Evolutionary conservation across 1,139 yeast species (phyloP).

Genomic region (Kazachstania sp.): DNA sequence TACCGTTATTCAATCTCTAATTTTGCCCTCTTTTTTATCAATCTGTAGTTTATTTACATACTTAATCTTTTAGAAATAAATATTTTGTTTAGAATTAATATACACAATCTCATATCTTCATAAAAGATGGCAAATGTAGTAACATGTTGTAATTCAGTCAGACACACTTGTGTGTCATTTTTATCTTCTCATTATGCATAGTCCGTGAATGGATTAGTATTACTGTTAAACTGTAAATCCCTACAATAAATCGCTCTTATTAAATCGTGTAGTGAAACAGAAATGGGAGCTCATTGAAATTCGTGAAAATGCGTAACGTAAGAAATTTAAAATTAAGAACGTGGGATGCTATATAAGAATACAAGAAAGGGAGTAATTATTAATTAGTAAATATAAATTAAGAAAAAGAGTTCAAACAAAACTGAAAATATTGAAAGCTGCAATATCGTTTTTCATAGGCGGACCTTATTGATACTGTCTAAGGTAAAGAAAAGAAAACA

Average conservation of each 20-base stretch:
- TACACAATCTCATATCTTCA: slow-evolving; percentile 1
- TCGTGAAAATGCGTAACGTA: not conserved
- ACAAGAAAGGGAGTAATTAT: not conserved
- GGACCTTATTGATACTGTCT: no score
- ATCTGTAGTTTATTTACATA: slow-evolving; percentile 2
- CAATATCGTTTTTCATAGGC: no score
- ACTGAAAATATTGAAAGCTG: no score
- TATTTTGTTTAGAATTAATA: slow-evolving; percentile 1
- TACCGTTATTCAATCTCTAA: not conserved
- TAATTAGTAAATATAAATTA: not conserved
- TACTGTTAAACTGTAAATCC: no score
- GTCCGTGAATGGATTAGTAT: not conserved
- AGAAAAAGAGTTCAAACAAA: not conserved
- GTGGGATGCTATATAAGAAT: not conserved
- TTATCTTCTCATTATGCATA: not conserved
- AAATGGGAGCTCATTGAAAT: not conserved
- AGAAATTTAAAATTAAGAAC: not conserved
- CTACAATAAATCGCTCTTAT: no score
- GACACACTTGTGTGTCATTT: not conserved
- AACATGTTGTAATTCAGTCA: not conserved
- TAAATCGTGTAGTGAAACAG: no score
- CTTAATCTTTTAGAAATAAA: slow-evolving; percentile 2
- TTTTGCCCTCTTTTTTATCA: not conserved
- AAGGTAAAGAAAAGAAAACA: no score
- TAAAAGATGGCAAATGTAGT: not conserved